Base-by-base conservation (phyloP, 768 basidiomycete species). In the Lanmaoa pseudosensibilis region DNA sequence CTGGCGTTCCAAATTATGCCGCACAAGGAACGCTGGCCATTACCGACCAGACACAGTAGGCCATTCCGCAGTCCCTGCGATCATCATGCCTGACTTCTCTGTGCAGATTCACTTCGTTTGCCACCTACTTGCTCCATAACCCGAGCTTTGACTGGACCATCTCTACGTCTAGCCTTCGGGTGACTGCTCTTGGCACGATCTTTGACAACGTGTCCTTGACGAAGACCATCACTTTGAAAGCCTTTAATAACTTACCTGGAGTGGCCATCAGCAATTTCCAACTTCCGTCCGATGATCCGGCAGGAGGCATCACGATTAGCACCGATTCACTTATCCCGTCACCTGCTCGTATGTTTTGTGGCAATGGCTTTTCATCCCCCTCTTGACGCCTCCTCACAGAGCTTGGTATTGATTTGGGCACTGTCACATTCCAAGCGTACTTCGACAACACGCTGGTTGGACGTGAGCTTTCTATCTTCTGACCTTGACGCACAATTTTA, bases 211-310 rank as follows among this genome's bases (percentile, higher is more conserved):
- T 90, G 30, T 73, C 77, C 0, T 75, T 90, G 36, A 79, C 75
- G 46, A 90, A 90, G 70, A 74, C 77, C 2, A 65, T 89, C 38
- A 71, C 81, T 5, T 79, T 89, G 74, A 85, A 83, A 63, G 88
- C 87, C 5, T 90, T 90, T 69, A 84, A 90, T 56, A 79, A 80
- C 32, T 73, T 90, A 8, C 85, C 85, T 9, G 87, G 87, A 7
- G 84, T 88, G 41, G 83, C 81, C 7, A 87, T 90, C 65, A 82
- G 77, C 58, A 85, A 88, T 71, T 89, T 89, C 75, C 73, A 84
- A 65, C 75, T 89, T 54, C 87, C 87, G 1, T 79, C 80, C 4
- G 86, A 89, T 59, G 83, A 86, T 62, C 78, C 84, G 41, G 80
- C 79, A 36, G 87, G 87, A 52, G 87, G 87, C 30, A 88, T 88